Base-by-base conservation (phyloP, 352 stramenopile genomes). In the Phytophthora boehmeriae region DNA sequence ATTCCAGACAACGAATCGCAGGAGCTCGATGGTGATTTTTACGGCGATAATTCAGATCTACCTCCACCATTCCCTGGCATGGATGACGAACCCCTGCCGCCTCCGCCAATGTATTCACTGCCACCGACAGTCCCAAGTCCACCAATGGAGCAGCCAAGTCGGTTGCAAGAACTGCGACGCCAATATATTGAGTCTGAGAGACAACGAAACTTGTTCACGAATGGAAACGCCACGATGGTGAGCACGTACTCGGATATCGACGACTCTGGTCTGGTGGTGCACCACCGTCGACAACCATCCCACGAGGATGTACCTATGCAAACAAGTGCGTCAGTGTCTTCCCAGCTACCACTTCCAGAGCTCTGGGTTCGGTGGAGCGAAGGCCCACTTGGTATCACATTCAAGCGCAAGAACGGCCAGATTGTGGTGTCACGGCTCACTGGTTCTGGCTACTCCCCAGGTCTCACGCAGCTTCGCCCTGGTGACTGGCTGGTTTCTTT, bases 401-500 rank as follows among this genome's bases (percentile, higher is more conserved):
- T 94, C 54, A 89, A 89, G 47, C 80, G 81, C 48, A 90, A 84
- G 50, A 82, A 91, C 46, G 80, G 80, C 1, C 81, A 88, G 53
- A 90, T 94, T 53, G 78, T 92, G 2, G 81, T 94, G 23, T 90
- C 81, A 16, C 78, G 81, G 23, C 76, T 94, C 45, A 93, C 83
- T 0, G 85, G 83, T 1, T 82, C 81, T 1, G 85, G 83, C 1
- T 88, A 82, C 48, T 91, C 83, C 8, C 68, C 66, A 4, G 85
- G 85, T 0, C 52, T 92, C 6, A 81, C 86, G 16, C 85, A 92
- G 58, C 68, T 94, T 27, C 78, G 75, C 10, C 56, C 81, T 0
- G 85, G 85, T 0, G 85, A 94, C 60, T 91, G 79, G 83, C 73
- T 94, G 19, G 72, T 94, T 48, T 89, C 81, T 25, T 89, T 94